These are phyloP conservation scores for Triglochin maritima DNA, from an alignment of 106 monocot genomes.

Conservation along the genomic window DNA sequence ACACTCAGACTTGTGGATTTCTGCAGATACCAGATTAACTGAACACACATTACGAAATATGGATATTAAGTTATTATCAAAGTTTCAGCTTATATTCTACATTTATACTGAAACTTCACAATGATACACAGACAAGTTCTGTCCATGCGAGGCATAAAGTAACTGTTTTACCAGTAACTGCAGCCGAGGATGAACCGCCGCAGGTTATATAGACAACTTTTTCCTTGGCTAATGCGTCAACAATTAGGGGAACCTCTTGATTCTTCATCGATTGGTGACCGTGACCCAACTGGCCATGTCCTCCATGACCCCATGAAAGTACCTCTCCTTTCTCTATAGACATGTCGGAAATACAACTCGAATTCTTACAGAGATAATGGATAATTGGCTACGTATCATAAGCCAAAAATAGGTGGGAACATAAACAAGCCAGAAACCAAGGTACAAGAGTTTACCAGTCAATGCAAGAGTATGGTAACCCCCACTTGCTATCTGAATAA, in stretches of 20 bases:
- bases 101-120: too few species aligned
- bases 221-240: constrained; percentile 55
- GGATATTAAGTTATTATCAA: too few species aligned
- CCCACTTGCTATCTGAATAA: constrained; percentile 76
- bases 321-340: constrained; percentile 64
- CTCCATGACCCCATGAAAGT: constrained; percentile 97
- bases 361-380: too few species aligned
- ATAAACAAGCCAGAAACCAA: constrained; percentile 3
- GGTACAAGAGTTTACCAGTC: constrained; percentile 45
- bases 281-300: constrained; percentile 95
- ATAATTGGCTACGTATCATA: not conserved
- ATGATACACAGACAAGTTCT: too few species aligned
- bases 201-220: constrained; percentile 58
- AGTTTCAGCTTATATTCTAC: too few species aligned
- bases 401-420: not conserved
- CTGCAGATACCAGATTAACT: too few species aligned
- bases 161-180: constrained; percentile 53
- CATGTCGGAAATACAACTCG: not conserved
- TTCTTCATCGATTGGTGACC: constrained; percentile 57
- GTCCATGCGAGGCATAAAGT: too few species aligned
- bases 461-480: constrained; percentile 94
- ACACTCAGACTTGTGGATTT: too few species aligned
- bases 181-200: constrained; percentile 96
- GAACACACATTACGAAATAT: too few species aligned
- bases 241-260: constrained; percentile 49